phyloP scores from a whole-genome alignment of 441 rosid species.

The Gossypium trilobum region DNA sequence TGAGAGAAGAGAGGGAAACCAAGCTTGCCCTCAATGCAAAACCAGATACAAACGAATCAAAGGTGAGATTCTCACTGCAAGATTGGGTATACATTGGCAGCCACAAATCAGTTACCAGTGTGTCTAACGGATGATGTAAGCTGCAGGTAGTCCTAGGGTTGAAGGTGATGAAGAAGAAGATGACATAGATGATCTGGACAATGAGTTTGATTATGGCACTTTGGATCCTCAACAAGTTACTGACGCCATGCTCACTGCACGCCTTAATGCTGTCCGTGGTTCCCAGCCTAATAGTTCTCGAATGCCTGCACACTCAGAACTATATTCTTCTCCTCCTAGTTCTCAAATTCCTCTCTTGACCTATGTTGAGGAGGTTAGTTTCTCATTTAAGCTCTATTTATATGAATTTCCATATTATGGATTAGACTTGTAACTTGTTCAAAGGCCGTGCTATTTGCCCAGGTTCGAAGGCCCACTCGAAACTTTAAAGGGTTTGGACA shows the following conservation, averaged over 20 bases:
- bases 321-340: conserved; percentile 36
- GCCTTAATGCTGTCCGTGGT: conserved; percentile 34
- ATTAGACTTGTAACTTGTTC: neutral
- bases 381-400: neutral
- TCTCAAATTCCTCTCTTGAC: conserved; percentile 60
- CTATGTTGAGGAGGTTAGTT: conserved; percentile 52
- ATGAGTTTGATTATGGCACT: conserved; percentile 50
- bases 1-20: conserved; percentile 74
- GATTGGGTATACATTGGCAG: neutral
- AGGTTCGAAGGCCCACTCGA: too few relatives aligned
- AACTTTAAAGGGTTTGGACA: too few relatives aligned
- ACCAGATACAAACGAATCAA: conserved; percentile 71
- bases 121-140: conserved; percentile 2
- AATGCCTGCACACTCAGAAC: conserved; percentile 25
- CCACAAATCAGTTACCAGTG: neutral
- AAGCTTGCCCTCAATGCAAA: conserved; percentile 76
- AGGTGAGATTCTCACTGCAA: conserved; percentile 32
- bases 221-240: conserved; percentile 37
- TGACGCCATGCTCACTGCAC: conserved; percentile 38
- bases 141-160: conserved; percentile 68
- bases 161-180: conserved; percentile 82
- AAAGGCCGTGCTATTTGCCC: too few relatives aligned
- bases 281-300: conserved; percentile 17
- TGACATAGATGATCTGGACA: conserved; percentile 65
- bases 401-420: neutral